phyloP scores from a whole-genome alignment of 805 yeast genomes.

The Wickerhamomyces hampshirensis region DNA sequence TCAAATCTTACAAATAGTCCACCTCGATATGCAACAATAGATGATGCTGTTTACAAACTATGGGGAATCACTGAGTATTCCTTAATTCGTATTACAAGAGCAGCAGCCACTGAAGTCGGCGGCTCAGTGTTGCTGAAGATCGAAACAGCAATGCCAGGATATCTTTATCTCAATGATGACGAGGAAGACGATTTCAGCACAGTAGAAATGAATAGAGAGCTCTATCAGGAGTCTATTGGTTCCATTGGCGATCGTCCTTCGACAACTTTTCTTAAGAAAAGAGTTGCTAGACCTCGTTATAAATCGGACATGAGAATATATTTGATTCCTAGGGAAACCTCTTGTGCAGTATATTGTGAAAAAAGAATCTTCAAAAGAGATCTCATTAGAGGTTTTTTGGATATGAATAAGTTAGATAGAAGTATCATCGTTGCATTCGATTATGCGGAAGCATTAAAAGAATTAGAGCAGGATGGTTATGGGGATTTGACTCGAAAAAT shows the following conservation, averaged over 20 bases:
- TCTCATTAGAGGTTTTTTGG: constrained; percentile 43
- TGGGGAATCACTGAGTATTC: constrained; percentile 40
- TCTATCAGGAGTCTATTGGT: constrained; percentile 20
- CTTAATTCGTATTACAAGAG: constrained; percentile 47
- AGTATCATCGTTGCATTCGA: constrained; percentile 29
- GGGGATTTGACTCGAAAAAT: constrained; percentile 10
- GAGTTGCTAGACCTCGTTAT: constrained; percentile 58
- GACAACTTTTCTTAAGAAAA: constrained; percentile 48
- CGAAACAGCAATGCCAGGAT: constrained; percentile 54
- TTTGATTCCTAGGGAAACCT: constrained; percentile 38
- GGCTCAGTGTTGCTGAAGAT: constrained; percentile 49
- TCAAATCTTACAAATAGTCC: constrained; percentile 25
- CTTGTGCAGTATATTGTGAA: constrained; percentile 43
- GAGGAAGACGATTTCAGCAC: constrained; percentile 25
- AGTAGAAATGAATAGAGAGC: constrained; percentile 16
- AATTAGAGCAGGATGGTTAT: constrained; percentile 15
- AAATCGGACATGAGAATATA: constrained; percentile 61
- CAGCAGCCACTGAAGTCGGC: constrained; percentile 47
- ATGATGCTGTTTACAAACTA: constrained; percentile 40
- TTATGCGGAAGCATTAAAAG: constrained; percentile 17
- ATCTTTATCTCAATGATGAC: constrained; percentile 45
- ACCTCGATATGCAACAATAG: constrained; percentile 35
- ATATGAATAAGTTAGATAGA: constrained; percentile 26
- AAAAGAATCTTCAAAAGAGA: constrained; percentile 48
- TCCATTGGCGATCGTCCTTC: constrained; percentile 38